Percentiles rank a stretch among this genome's conserved stretches.
Conservation (phyloP, 805 yeast species). For the Wickerhamomyces bovis region DNA sequence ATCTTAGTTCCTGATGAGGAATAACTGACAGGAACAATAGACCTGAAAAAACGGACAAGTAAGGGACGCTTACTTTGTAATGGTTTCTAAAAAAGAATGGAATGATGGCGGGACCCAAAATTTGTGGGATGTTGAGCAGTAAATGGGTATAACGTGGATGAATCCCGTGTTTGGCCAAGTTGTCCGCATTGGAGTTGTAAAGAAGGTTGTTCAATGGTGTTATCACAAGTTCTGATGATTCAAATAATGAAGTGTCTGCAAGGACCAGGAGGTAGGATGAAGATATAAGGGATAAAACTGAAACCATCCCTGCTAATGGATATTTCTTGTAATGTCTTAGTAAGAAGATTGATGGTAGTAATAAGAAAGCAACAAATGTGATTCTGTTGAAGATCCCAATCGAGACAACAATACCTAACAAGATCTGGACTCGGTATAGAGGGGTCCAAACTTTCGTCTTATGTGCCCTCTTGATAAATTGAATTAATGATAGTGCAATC, state of each 20-base stretch:
- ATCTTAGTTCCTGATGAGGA: conserved; percentile 94
- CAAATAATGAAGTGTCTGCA: conserved; percentile 49
- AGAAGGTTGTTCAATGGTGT: conserved; percentile 73
- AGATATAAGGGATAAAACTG: conserved; percentile 30
- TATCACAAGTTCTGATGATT: conserved; percentile 29
- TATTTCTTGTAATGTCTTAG: conserved; percentile 36
- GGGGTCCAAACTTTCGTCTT: conserved; percentile 6
- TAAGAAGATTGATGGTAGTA: conserved; percentile 52
- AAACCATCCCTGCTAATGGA: conserved; percentile 27
- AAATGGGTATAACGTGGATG: conserved; percentile 77
- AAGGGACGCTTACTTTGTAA: conserved; percentile 43
- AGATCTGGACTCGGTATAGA: conserved; percentile 13
- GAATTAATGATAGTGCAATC: conserved; percentile 37
- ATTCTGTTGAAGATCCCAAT: conserved; percentile 81
- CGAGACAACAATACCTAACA: conserved; percentile 45
- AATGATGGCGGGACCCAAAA: conserved; percentile 71
- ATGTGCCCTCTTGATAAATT: conserved; percentile 17
- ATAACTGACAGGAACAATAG: conserved; percentile 54
- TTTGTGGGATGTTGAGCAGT: conserved; percentile 67
- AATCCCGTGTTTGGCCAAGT: conserved; percentile 73
- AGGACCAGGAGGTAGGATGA: conserved; percentile 34
- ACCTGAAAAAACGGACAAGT: conserved; percentile 58
- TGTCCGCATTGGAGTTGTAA: conserved; percentile 57
- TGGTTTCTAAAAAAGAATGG: conserved; percentile 29
- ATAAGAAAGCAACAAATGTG: conserved; percentile 72